Evolutionary conservation across 2,329 filamentous ascomycete genomes (phyloP).

Genomic region (Orbilia oligospora): DNA sequence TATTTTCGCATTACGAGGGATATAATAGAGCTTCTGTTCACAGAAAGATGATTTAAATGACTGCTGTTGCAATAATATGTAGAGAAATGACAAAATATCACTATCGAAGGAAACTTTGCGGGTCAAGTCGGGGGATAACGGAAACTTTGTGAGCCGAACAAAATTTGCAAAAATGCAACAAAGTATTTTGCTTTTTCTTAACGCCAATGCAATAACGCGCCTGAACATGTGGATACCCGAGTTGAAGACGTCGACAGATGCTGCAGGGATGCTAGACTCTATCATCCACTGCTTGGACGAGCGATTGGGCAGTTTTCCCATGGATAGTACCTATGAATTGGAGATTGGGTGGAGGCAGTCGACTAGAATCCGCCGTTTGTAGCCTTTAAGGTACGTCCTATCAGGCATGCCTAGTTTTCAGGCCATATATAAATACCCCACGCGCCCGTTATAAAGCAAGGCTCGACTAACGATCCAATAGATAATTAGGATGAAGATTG

Average conservation of each 20-base stretch:
- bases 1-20: too few relatives aligned
- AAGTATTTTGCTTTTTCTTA: conserved; percentile 27
- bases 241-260: conserved; percentile 4
- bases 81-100: too few relatives aligned
- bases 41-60: too few relatives aligned
- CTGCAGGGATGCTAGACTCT: conserved; percentile 4
- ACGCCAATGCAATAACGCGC: conserved; percentile 31
- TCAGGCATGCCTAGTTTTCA: conserved; percentile 35
- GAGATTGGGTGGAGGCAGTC: background rate
- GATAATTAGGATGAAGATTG: background rate
- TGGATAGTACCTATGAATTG: background rate
- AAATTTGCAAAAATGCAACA: conserved; percentile 35
- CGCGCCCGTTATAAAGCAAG: conserved; percentile 6
- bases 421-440: conserved; percentile 22
- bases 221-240: conserved; percentile 30
- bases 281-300: background rate
- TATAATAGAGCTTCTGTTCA: too few relatives aligned
- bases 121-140: background rate
- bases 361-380: background rate
- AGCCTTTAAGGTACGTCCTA: conserved; percentile 24
- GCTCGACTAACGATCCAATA: conserved; percentile 28
- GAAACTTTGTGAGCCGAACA: too few relatives aligned
- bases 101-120: background rate
- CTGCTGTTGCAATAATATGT: too few relatives aligned
- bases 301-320: background rate